phyloP scores from a whole-genome alignment of 192 early-diverging fungal genomes.

The Entrophospora sp. region DNA sequence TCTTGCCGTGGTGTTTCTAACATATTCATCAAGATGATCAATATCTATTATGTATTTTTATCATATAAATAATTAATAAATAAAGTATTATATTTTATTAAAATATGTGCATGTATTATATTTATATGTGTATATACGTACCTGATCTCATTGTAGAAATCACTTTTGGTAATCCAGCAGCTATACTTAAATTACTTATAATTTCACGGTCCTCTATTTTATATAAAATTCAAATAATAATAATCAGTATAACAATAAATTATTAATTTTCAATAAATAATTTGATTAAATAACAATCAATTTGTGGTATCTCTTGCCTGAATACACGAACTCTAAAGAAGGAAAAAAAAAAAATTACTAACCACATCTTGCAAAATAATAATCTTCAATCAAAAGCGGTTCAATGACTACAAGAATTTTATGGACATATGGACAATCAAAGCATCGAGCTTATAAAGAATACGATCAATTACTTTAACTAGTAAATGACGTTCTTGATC shows the following conservation, averaged over 20 bases:
- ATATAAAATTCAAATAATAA: neutral
- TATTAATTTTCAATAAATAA: neutral
- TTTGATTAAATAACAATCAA: too few relatives aligned
- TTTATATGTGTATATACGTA: neutral
- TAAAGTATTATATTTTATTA: too few relatives aligned
- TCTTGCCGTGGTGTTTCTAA: conserved; percentile 94
- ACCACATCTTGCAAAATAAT: conserved; percentile 81
- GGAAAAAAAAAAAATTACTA: neutral
- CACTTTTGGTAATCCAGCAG: conserved; percentile 95
- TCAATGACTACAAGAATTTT: conserved; percentile 99
- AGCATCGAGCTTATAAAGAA: conserved; percentile 92
- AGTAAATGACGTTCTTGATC: conserved; percentile 98
- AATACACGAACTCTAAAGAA: too few relatives aligned
- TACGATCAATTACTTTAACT: conserved; percentile 96
- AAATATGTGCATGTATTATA: too few relatives aligned
- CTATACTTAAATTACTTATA: conserved; percentile 95
- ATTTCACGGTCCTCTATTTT: conserved; percentile 91
- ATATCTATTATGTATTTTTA: conserved; percentile 63
- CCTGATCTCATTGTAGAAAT: conserved; percentile 95
- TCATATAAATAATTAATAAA: neutral
- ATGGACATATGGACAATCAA: conserved; percentile 94
- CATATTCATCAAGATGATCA: conserved; percentile 96
- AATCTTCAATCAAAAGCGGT: conserved; percentile 93
- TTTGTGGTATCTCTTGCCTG: too few relatives aligned
- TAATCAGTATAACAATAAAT: neutral